phyloP scores from a whole-genome alignment of 441 rosid genomes.

The Melastoma candidum region DNA sequence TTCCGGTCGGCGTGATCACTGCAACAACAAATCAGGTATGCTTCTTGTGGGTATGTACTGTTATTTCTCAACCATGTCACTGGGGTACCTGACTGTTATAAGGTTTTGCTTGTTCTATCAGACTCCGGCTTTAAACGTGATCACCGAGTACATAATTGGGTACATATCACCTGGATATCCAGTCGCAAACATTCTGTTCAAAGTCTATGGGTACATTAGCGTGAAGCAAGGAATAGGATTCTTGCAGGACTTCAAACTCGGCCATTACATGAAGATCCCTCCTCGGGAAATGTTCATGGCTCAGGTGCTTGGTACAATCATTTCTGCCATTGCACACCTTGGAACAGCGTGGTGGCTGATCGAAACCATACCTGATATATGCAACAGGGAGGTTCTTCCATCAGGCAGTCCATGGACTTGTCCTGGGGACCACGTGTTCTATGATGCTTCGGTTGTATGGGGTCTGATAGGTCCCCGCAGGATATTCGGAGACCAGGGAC shows the following conservation, averaged over 20 bases:
- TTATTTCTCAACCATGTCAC: not conserved
- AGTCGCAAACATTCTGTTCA: constrained; percentile 94
- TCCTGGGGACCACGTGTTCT: constrained; percentile 80
- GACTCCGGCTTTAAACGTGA: constrained; percentile 83
- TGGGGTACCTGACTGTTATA: no score
- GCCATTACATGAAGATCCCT: constrained; percentile 96
- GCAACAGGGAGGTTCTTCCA: no score
- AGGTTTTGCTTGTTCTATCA: constrained; percentile 20
- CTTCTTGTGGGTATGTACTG: no score
- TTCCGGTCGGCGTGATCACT: constrained; percentile 86
- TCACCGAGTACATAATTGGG: constrained; percentile 89
- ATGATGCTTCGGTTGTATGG: constrained; percentile 96
- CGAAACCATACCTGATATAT: constrained; percentile 75
- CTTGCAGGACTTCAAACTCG: constrained; percentile 92
- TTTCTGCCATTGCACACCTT: constrained; percentile 69
- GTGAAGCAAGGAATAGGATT: constrained; percentile 84
- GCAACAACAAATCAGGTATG: constrained; percentile 90
- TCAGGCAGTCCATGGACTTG: constrained; percentile 81
- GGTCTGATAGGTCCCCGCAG: constrained; percentile 86
- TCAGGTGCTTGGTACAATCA: constrained; percentile 72
- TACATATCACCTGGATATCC: constrained; percentile 91
- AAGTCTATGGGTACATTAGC: constrained; percentile 89
- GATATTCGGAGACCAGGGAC: constrained; percentile 77
- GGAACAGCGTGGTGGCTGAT: constrained; percentile 94
- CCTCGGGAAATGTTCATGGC: constrained; percentile 96